These are phyloP conservation scores for Pythium diclinum DNA, from an alignment of 352 stramenopile species.

Conservation along the genomic window DNA sequence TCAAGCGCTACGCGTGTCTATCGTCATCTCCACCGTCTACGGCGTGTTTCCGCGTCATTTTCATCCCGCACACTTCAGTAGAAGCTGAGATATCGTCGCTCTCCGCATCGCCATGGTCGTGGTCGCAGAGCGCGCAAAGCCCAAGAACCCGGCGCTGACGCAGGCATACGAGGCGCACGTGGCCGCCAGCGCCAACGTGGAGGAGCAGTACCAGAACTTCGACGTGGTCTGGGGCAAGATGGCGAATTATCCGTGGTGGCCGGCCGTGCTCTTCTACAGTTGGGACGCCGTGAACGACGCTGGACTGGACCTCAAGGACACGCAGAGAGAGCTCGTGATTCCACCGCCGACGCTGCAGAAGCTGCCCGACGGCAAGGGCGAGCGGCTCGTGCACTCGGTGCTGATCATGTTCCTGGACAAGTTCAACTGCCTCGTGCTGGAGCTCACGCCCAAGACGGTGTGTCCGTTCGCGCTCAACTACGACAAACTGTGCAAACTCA, in stretches of 20 bases:
- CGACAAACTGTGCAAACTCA: conserved; percentile 25
- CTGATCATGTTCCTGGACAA: conserved; percentile 31
- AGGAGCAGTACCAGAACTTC: conserved; percentile 61
- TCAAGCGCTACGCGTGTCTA: background rate
- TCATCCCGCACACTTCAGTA: background rate
- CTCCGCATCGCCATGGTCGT: conserved; percentile 17
- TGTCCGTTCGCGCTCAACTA: conserved; percentile 59
- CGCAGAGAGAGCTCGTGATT: conserved; percentile 37
- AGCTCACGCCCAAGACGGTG: conserved; percentile 30
- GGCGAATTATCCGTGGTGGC: conserved; percentile 72
- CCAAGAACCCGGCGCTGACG: conserved; percentile 20
- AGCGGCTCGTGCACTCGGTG: conserved; percentile 19
- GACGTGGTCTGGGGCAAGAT: conserved; percentile 82
- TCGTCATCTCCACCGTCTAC: background rate
- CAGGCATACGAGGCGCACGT: conserved; percentile 27
- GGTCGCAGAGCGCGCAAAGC: conserved; percentile 6
- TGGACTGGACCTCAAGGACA: conserved; percentile 40
- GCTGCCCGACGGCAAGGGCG: conserved; percentile 32
- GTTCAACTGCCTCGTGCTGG: conserved; percentile 29
- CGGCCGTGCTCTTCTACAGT: conserved; percentile 64
- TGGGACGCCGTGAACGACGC: conserved; percentile 48
- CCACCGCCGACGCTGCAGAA: conserved; percentile 35
- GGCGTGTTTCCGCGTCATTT: background rate
- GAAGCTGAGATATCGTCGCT: conserved; percentile 3
- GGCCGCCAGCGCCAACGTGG: conserved; percentile 36